Conservation (phyloP, 108 stramenopile genomes). For the Phaeodactylum tricornutum region DNA sequence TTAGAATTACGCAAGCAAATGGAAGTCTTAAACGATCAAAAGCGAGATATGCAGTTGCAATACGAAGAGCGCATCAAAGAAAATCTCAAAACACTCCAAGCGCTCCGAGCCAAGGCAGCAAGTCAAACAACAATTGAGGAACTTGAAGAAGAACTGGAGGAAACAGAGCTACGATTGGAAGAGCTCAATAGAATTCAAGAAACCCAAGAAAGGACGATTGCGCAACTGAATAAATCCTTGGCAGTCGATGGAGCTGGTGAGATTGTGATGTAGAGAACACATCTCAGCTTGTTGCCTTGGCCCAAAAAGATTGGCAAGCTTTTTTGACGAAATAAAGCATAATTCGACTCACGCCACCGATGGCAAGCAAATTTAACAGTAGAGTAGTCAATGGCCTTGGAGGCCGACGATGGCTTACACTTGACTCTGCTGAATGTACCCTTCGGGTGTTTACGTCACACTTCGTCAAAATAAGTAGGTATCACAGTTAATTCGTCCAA, state of each 20-base stretch:
- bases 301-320: too few species aligned
- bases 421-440: too few species aligned
- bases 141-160: conserved; percentile 30
- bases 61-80: conserved; percentile 41
- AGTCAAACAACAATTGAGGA: conserved; percentile 27
- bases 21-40: conserved; percentile 40
- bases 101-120: conserved; percentile 24
- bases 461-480: neutral
- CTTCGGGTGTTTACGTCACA: neutral
- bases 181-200: conserved; percentile 35
- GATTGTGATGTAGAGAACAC: neutral
- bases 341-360: neutral
- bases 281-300: too few species aligned
- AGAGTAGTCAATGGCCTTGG: neutral
- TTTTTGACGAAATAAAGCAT: neutral
- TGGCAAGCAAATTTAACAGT: neutral
- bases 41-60: conserved; percentile 35
- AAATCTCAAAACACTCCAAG: conserved; percentile 37
- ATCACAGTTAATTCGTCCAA: neutral
- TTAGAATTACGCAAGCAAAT: conserved; percentile 45
- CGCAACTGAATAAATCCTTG: conserved; percentile 15
- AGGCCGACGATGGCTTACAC: neutral
- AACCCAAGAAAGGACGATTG: conserved; percentile 36
- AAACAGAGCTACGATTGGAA: conserved; percentile 28
- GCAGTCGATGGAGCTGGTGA: conserved; percentile 1